Percentiles rank a stretch among this genome's conserved stretches.
phyloP scores from a whole-genome alignment of 306 rosid genomes.

The Pterocarpus macrocarpus region DNA sequence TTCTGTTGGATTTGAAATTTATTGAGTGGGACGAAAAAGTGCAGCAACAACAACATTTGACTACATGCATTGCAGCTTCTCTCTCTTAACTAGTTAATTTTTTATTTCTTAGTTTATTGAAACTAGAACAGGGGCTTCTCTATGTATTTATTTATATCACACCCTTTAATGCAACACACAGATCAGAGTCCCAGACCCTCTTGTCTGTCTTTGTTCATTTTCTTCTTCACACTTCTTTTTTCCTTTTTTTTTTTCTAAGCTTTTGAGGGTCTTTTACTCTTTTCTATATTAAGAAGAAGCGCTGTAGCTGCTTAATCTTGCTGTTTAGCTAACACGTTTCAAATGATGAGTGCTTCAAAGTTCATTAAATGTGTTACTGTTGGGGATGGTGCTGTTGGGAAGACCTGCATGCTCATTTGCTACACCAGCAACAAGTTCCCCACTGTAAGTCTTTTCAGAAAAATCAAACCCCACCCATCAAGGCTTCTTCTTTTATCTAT shows the following conservation, averaged over 20 bases:
- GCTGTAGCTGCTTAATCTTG: not conserved
- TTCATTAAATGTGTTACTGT: slow-evolving; percentile 99
- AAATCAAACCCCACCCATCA: not conserved
- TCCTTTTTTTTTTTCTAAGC: slow-evolving; percentile 28
- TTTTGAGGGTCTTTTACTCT: slow-evolving; percentile 15
- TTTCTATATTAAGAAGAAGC: slow-evolving; percentile 19
- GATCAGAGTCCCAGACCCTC: slow-evolving; percentile 28
- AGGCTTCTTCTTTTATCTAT: slow-evolving; percentile 18
- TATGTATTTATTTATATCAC: slow-evolving; percentile 27
- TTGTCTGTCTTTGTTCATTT: slow-evolving; percentile 23
- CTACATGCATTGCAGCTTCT: slow-evolving; percentile 44
- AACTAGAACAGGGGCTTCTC: slow-evolving; percentile 38
- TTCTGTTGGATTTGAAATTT: slow-evolving; percentile 66
- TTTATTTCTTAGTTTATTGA: slow-evolving; percentile 49
- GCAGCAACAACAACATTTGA: slow-evolving; percentile 48
- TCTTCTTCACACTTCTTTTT: slow-evolving; percentile 18
- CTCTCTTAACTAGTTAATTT: slow-evolving; percentile 29
- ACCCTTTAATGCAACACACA: slow-evolving; percentile 43
- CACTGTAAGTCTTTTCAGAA: slow-evolving; percentile 61
- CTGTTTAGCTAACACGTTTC: slow-evolving; percentile 28
- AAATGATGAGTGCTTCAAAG: slow-evolving; percentile 91
- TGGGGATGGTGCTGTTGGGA: slow-evolving; percentile 99
- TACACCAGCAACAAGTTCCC: slow-evolving; percentile 99
- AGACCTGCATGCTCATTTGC: slow-evolving; percentile 98
- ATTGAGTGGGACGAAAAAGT: slow-evolving; percentile 67